Base-by-base conservation (phyloP, 257 asterid genomes). In the Verbascum thapsus region DNA sequence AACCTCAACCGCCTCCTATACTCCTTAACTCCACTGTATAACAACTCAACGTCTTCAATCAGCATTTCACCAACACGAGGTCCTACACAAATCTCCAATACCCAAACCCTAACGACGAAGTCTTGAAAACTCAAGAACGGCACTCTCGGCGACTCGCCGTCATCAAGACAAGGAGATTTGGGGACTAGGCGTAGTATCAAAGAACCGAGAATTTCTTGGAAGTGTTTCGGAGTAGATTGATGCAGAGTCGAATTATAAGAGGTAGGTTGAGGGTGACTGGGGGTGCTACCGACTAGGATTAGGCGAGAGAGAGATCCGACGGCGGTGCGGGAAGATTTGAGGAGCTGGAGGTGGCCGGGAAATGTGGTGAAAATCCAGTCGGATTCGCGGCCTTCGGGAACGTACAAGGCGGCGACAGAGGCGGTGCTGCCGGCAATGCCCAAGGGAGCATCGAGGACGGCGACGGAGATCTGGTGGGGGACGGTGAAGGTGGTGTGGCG, bases 1-100 rank as follows among this genome's bases (percentile, higher is more conserved):
- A 86, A 91, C 86, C 98, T 85, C 80, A 91, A 54, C 67, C 98
- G 83, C 81, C 98, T 81, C 81, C 95, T 80, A 59, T 75, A 83
- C 80, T 83, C 96, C 26, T 18, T 68, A 15, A 38, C 80, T 0
- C 67, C 72, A 23, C 12, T 61, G 17, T 5, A 49, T 62, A 72
- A 76, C 81, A 86, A 69, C 74, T 81, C 85, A 37, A 91, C 96
- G 67, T 88, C 80, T 69, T 88, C 98, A 5, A 88, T 41, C 73
- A 88, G 6, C 79, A 91, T 76, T 68, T 86, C 91, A 10, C 96
- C 98, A 10, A 80, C 97, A 13, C 67, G 38, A 23, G 83, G 71
- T 58, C 98, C 97, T 44, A 44, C 70, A 32, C 82, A 80, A 20
- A 74, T 76, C 71, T 88, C 95, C 77, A 91, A 53, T 10, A 89